Conservation (phyloP, 108 stramenopile genomes). For the Pseudonitzschia pungens region DNA sequence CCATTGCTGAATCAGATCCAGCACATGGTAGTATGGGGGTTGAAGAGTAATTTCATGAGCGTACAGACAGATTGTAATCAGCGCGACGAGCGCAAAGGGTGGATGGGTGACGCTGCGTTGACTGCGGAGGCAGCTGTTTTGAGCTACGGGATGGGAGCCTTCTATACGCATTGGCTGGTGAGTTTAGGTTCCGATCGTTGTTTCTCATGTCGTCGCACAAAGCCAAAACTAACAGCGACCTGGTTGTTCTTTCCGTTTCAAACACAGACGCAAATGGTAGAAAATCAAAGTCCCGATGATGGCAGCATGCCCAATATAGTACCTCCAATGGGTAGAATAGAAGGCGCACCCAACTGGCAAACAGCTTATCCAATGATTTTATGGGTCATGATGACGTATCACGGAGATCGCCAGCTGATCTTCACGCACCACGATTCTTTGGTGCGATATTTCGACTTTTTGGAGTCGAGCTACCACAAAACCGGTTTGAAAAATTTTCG, state of each 20-base stretch:
- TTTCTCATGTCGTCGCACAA: not conserved
- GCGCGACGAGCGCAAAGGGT: conserved; percentile 33
- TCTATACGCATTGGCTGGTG: conserved; percentile 25
- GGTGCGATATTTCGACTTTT: conserved; percentile 23
- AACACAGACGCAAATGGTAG: conserved; percentile 17
- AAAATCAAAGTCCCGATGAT: conserved; percentile 23
- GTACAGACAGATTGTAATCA: conserved; percentile 36
- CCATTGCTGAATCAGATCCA: conserved; percentile 35
- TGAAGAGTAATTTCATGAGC: conserved; percentile 31
- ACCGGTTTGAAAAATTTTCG: conserved; percentile 21
- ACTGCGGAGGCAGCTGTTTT: conserved; percentile 29
- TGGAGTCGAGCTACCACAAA: conserved; percentile 23
- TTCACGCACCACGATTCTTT: conserved; percentile 24
- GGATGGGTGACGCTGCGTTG: conserved; percentile 36
- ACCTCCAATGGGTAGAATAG: conserved; percentile 11
- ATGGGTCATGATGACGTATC: conserved; percentile 27
- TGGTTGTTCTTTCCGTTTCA: not conserved
- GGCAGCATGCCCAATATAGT: conserved; percentile 29
- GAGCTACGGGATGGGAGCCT: conserved; percentile 36
- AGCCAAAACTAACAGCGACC: too few species aligned
- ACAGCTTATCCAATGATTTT: conserved; percentile 24
- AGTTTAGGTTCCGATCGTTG: not conserved
- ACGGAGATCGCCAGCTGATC: conserved; percentile 19
- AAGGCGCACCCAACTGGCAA: conserved; percentile 33
- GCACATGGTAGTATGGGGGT: conserved; percentile 27